Base-by-base conservation (phyloP, 1,139 yeast genomes). In the Yamadazyma buinensis region DNA sequence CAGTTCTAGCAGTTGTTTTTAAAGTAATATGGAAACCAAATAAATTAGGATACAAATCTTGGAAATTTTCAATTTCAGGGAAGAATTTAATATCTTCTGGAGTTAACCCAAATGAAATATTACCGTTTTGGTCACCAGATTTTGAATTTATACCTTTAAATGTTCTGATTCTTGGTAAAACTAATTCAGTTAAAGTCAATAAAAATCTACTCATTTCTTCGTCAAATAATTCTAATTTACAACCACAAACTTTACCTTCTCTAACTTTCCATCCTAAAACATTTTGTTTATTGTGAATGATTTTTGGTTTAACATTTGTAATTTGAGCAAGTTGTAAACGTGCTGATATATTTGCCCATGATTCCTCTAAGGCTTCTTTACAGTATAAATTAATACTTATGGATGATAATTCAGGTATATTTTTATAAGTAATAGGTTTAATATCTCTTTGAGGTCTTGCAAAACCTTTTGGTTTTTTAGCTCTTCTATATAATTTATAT, bases 21-120 rank as follows among this genome's bases (percentile, higher is more conserved):
- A 92, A 67, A 28, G 90, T 85, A 38, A 92, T 72, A 54, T 88
- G 84, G 67, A 92, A 74, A 41, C 97, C 97, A 57, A 80, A 86
- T 34, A 90, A 77, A 48, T 72, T 77, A 29, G 95, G 94, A 84
- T 92, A 92, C 48, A 84, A 69, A 57, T 90, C 98, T 57, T 84
- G 92, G 63, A 84, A 88, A 39, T 81, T 77, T 56, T 90, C 96
- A 43, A 94, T 79, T 61, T 94, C 98, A 2, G 99, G 98, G 72
- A 94, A 94, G 51, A 72, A 74, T 52, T 78, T 77, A 38, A 85
- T 78, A 51, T 86, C 88, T 38, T 83, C 87, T 2, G 87, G 77
- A 31, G 75, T 77, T 46, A 94, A 64, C 28, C 97, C 97, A 54
- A 94, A 81, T 13, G 95, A 74, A 41, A 94, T 75, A 57, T 87